Evolutionary conservation across 2,329 filamentous ascomycete genomes (phyloP), one percentile per base, ranked within the genome.

Genomic region (Escovopsis sp.): DNA sequence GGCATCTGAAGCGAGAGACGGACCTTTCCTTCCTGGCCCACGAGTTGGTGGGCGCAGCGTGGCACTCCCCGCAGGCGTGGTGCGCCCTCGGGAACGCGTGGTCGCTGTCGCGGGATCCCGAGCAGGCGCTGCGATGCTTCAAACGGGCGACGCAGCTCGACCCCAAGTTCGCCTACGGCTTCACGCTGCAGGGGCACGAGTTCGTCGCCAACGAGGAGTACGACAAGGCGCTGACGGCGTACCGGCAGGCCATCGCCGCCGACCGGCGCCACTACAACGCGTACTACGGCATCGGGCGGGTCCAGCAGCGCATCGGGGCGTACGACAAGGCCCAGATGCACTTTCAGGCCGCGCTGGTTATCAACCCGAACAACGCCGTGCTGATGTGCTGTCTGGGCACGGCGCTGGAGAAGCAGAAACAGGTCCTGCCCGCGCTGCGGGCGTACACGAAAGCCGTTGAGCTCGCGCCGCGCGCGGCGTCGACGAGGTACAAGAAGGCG

Each of bases 171-270:
- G 87, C 90, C 1, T 98, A 98, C 52, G 88, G 86, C 2, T 94
- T 88, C 54, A 96, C 90, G 0, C 62, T 98, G 3, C 88, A 96
- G 54, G 90, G 90, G 1, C 90, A 98, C 54, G 90, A 98, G 53
- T 85, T 94, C 53, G 79, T 96, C 31, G 74, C 83, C 26, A 96
- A 94, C 45, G 92, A 98, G 57, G 92, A 98, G 55, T 94, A 90
- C 50, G 88, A 96, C 53, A 94, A 94, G 54, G 90, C 90, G 0
- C 70, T 94, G 31, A 75, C 78, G 27, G 79, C 85, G 2, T 98
- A 94, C 56, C 76, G 92, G 25, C 74, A 79, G 35, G 87, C 85
- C 2, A 82, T 98, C 45, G 73, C 78, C 31, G 85, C 84, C 1
- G 87, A 98, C 50, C 76, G 72, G 37, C 76, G 88, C 15, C 88